Percentiles rank a stretch among this genome's conserved stretches.
These are phyloP conservation scores for Clarireedia homoeocarpa DNA, from an alignment of 2,329 filamentous ascomycete species.

Conservation along the genomic window DNA sequence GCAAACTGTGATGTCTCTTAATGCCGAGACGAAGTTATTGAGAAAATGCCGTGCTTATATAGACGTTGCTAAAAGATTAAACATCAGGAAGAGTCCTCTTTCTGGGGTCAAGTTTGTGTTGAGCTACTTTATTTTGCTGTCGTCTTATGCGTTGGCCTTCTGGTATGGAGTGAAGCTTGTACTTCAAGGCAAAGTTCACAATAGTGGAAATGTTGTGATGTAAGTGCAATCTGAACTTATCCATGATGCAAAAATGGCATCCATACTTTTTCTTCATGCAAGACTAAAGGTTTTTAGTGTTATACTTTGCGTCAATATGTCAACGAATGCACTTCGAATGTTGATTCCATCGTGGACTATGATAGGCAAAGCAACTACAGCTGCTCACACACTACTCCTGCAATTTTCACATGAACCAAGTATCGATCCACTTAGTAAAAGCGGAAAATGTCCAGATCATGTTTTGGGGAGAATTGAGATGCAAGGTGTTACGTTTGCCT, in stretches of 20 bases:
- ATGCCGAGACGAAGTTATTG: neutral
- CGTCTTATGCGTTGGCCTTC: slow-evolving; percentile 9
- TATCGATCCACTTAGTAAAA: neutral
- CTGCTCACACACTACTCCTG: no score
- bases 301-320: neutral
- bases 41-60: neutral
- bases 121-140: slow-evolving; percentile 6
- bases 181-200: neutral
- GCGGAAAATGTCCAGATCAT: slow-evolving; percentile 34
- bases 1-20: neutral
- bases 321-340: slow-evolving; percentile 1
- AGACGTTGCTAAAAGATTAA: neutral
- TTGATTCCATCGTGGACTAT: neutral
- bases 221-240: neutral
- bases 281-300: neutral
- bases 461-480: slow-evolving; percentile 37
- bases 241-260: no score
- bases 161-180: slow-evolving; percentile 11
- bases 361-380: no score
- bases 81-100: slow-evolving; percentile 4
- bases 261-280: neutral
- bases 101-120: neutral
- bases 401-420: neutral
- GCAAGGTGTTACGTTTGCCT: slow-evolving; percentile 12
- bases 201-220: slow-evolving; percentile 1